Evolutionary conservation across 2,329 filamentous ascomycete species (phyloP), one percentile per base, ranked within the genome.

Genomic region (Colletotrichum euphorbiae): DNA sequence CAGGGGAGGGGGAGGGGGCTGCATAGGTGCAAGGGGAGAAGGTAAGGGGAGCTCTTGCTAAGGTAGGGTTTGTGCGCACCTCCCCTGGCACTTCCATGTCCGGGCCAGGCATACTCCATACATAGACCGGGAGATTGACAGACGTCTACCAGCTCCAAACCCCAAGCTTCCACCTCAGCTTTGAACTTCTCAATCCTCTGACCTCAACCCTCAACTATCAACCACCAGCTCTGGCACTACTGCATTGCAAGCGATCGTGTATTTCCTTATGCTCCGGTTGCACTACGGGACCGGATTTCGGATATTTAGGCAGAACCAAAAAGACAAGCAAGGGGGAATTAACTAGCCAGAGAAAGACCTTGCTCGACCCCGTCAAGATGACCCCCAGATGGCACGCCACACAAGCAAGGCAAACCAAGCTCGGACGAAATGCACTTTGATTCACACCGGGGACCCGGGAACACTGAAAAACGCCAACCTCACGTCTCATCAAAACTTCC

Each of bases 81-180:
- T 31, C 15, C 55, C 62, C 46, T 38, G 45, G 40, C 62, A 38
- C 6, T 28, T 51, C 62, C 64, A 56, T 42, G 51, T 63, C 33
- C 28, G 21, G n/a, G n/a, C 42, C 17, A 38, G n/a, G 24, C 28
- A 50, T 48, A n/a, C 19, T n/a, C 24, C 28, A n/a, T n/a, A 62
- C 17, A 51, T 62, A 58, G 63, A 43, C 17, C 63, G 63, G 63
- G 63, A 67, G 63, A 67, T 62, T 67, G 58, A 62, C 63, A 67
- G 48, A 46, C 56, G 31, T 42, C 42, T 36, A 56, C 54, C 21
- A 56, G 54, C 38, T 56, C 13, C 36, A 9, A 28, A 17, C 17
- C 21, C 19, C 52, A 38, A 12, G n/a, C 36, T 40, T 43, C 59
- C 51, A 56, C 45, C n/a, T 42, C 48, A 13, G 13, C 36, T 38